These are phyloP conservation scores for Gnaphalium uliginosum DNA, from an alignment of 129 eudicot species.

Conservation along the genomic window DNA sequence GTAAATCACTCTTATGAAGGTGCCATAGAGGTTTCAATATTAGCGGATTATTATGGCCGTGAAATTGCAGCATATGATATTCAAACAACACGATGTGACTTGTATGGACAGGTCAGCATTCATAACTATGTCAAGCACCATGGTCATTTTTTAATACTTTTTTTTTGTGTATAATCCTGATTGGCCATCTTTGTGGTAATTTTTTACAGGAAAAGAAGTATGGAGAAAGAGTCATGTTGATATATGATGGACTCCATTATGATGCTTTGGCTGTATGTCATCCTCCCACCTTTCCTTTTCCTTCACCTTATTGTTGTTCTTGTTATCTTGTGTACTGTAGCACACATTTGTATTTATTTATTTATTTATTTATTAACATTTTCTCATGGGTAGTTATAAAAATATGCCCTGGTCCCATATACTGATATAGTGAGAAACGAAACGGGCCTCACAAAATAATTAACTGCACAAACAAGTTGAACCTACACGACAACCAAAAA, in stretches of 20 bases:
- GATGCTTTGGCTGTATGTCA: constrained; percentile 93
- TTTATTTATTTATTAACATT: background rate
- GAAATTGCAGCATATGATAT: constrained; percentile 98
- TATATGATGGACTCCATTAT: constrained; percentile 95
- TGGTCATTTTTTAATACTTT: background rate
- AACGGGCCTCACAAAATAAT: background rate
- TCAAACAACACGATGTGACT: constrained; percentile 93
- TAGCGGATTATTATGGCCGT: constrained; percentile 86
- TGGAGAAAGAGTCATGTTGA: constrained; percentile 85
- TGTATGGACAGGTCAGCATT: constrained; percentile 92
- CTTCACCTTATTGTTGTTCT: background rate
- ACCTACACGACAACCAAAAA: too few relatives aligned
- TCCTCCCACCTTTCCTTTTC: constrained; percentile 22
- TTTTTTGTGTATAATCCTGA: background rate
- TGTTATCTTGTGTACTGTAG: too few relatives aligned
- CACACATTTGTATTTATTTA: background rate
- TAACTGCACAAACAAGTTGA: background rate
- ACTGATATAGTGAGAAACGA: background rate
- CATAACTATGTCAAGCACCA: background rate
- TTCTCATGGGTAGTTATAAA: background rate
- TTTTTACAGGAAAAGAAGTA: constrained; percentile 66
- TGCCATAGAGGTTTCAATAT: constrained; percentile 96
- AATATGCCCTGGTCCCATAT: background rate
- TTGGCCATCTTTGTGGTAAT: background rate
- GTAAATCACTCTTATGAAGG: constrained; percentile 49